Evolutionary conservation across 2,329 filamentous ascomycete species (phyloP).

Genomic region (Akanthomyces uredinophilus): DNA sequence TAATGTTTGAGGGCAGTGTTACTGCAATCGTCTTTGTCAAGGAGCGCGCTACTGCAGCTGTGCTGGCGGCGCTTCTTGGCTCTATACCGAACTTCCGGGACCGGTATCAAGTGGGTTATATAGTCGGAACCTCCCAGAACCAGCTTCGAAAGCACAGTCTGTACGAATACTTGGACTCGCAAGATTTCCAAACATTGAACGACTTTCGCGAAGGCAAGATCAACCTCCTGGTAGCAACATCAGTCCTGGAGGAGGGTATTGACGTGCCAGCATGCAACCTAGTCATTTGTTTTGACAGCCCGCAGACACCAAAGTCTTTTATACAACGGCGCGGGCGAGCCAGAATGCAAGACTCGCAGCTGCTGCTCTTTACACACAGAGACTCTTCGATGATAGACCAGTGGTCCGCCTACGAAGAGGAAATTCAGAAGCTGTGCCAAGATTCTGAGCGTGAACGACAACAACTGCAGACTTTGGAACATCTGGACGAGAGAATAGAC

Average conservation of each 20-base stretch:
- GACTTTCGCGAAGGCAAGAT: slow-evolving; percentile 49
- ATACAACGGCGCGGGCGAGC: slow-evolving; percentile 54
- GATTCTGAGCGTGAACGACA: slow-evolving; percentile 53
- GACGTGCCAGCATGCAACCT: slow-evolving; percentile 61
- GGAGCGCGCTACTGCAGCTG: slow-evolving; percentile 55
- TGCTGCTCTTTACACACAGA: slow-evolving; percentile 42
- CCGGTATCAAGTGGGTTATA: slow-evolving; percentile 46
- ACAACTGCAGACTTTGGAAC: slow-evolving; percentile 44
- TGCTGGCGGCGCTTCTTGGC: slow-evolving; percentile 54
- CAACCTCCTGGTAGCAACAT: slow-evolving; percentile 58
- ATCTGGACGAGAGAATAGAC: slow-evolving; percentile 25
- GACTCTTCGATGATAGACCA: slow-evolving; percentile 29
- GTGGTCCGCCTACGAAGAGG: slow-evolving; percentile 63
- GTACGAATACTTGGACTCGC: slow-evolving; percentile 29
- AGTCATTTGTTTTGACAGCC: slow-evolving; percentile 52
- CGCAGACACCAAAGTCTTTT: slow-evolving; percentile 49
- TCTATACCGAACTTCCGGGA: slow-evolving; percentile 42
- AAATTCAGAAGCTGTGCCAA: slow-evolving; percentile 68
- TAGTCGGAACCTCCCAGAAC: slow-evolving; percentile 49
- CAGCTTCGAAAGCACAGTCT: slow-evolving; percentile 35
- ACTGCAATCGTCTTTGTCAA: slow-evolving; percentile 64
- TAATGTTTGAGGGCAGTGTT: slow-evolving; percentile 33
- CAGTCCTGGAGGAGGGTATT: slow-evolving; percentile 62
- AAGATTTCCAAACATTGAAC: slow-evolving; percentile 33
- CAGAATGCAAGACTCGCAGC: slow-evolving; percentile 44